Percentiles rank a stretch among this genome's conserved stretches.
These are phyloP conservation scores for Komagataella phaffii DNA, from an alignment of 805 yeast species.

Conservation along the genomic window DNA sequence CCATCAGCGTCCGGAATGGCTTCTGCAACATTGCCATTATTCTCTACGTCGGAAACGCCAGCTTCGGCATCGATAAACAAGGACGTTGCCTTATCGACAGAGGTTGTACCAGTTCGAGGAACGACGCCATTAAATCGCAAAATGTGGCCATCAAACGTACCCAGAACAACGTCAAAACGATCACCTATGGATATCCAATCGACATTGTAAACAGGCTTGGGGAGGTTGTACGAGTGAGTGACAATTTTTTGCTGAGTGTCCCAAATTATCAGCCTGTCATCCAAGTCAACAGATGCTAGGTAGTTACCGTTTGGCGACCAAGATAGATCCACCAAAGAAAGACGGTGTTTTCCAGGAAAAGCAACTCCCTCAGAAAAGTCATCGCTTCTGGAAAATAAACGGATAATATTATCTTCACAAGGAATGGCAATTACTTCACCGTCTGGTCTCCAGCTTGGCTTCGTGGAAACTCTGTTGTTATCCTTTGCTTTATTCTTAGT, in stretches of 20 bases:
- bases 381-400: constrained; percentile 8
- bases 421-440: constrained; percentile 67
- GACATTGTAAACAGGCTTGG: constrained; percentile 5
- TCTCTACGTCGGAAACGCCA: constrained; percentile 6
- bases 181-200: constrained; percentile 19
- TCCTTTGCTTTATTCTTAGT: constrained; percentile 9
- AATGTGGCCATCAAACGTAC: constrained; percentile 29
- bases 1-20: constrained; percentile 10
- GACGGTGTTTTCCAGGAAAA: constrained; percentile 8
- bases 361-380: constrained; percentile 1
- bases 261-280: constrained; percentile 42
- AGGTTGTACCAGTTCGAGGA: neutral
- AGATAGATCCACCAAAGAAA: constrained; percentile 31
- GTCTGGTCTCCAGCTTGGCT: constrained; percentile 55
- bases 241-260: constrained; percentile 23
- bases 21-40: constrained; percentile 8
- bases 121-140: constrained; percentile 10
- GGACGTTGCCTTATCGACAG: constrained; percentile 1
- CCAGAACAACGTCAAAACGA: constrained; percentile 19
- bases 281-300: constrained; percentile 46
- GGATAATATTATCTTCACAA: constrained; percentile 16
- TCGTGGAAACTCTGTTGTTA: constrained; percentile 27
- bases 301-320: constrained; percentile 51
- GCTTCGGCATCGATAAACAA: constrained; percentile 7
- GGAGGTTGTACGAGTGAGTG: neutral